Conservation (phyloP, 192 early-diverging fungal genomes). For the Gaertneriomyces sp. region DNA sequence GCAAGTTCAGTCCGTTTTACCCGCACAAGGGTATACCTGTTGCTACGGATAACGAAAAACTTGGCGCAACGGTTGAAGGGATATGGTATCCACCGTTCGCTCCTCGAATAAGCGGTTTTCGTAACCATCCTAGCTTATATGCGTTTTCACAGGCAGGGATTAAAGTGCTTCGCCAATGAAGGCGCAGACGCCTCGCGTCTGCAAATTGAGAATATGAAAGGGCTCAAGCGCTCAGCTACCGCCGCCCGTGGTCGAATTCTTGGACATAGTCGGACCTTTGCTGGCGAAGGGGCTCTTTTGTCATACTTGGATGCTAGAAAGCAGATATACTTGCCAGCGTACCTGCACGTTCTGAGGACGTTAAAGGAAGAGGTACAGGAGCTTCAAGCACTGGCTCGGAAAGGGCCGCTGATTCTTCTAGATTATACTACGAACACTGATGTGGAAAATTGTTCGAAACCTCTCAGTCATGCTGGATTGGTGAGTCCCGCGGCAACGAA, state of each 20-base stretch:
- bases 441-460: not conserved
- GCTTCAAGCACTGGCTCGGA: not conserved
- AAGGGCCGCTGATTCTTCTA: not conserved
- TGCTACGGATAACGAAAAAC: not conserved
- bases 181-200: not conserved
- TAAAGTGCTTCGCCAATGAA: slow-evolving; percentile 6
- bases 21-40: slow-evolving; percentile 13
- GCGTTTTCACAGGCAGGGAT: slow-evolving; percentile 9
- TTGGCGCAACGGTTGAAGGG: slow-evolving; percentile 10
- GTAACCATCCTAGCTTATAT: not conserved
- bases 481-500: not conserved
- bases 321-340: slow-evolving; percentile 12
- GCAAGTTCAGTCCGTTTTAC: slow-evolving; percentile 18
- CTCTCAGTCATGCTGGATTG: slow-evolving; percentile 19
- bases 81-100: slow-evolving; percentile 2
- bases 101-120: not conserved
- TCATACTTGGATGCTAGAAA: slow-evolving; percentile 7
- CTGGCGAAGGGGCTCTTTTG: not conserved
- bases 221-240: not conserved
- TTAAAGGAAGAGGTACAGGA: not conserved
- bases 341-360: not conserved
- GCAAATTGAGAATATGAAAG: not conserved
- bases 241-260: slow-evolving; percentile 2
- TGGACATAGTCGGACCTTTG: not conserved
- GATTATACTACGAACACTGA: slow-evolving; percentile 17